Base-by-base conservation (phyloP, 2,329 filamentous ascomycete species). In the Aspergillus sp. region DNA sequence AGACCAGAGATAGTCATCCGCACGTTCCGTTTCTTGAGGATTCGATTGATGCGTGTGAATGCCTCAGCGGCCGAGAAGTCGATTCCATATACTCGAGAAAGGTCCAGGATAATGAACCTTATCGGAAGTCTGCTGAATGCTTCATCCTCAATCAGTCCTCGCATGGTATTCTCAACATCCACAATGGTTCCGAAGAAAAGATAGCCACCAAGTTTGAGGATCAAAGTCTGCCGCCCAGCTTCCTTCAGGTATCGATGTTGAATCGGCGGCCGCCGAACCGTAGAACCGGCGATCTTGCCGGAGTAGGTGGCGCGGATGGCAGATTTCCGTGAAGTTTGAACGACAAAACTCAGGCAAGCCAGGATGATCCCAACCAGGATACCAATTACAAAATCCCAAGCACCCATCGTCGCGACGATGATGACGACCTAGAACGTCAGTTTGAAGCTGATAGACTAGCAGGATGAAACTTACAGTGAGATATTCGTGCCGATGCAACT, bases 151-250 rank as follows among this genome's bases (percentile, higher is more conserved):
- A 98, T 87, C 32, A 98, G 78, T 4, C 82, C 85, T 20, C 93
- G 85, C 60, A 98, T 93, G 62, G 89, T 89, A 61, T 91, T 89
- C 73, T 99, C 95, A 0, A 99, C 93, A 48, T 91, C 91, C 53
- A 97, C 93, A 63, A 99, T 96, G 3, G 93, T 98, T 15, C 95
- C 95, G 65, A 99, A 99, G 80, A 99, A 99, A n/a, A 99, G 84
- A 69, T 93, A 98, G 0, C 95, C 93, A 0, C 90, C 89, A 15
- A 99, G 83, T 73, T 98, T 98, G 68, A 96, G 89, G 49, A 98
- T 87, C 57, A 90, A 89, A 34, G 96, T 95, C 71, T 99, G 95
- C 32, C 85, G 84, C 3, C 93, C 93, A 15, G 95, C 93, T 63
- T 93, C 84, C 59, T 88, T 87, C 4, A 99, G 80, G 69, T 95